Evolutionary conservation across 1,284 basidiomycete genomes (phyloP), one percentile per base, ranked within the genome.

Genomic region (Pseudozyma sp.): DNA sequence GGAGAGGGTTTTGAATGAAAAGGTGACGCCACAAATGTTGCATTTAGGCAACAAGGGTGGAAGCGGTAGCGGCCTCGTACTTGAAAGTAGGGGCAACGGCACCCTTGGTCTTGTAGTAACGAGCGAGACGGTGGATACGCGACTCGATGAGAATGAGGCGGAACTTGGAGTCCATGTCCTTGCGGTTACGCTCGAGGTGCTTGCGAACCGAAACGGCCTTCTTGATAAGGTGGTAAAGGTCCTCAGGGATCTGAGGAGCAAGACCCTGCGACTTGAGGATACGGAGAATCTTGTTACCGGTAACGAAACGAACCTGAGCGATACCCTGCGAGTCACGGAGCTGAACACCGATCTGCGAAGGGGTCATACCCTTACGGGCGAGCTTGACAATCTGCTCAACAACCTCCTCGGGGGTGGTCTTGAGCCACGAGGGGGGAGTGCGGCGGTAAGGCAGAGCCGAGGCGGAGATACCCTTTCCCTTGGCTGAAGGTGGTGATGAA

Each of bases 171-270:
- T 89, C 94, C 72, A 76, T 74, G 68, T 77, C 96, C 88, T 95
- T 97, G 86, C 96, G 92, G 93, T 97, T 98, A 84, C 91, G 90
- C 88, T 97, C 94, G 83, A 99, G 91, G 88, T 98, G 96, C 90
- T 98, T 98, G 88, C 96, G 94, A 86, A 99, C 94, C 81, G 93
- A 90, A 86, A 98, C 95, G 86, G 96, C 96, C 91, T 98, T 98
- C 92, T 98, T 98, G 90, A 98, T 92, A 87, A 97, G 92, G 91
- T 95, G 92, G 92, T 94, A 97, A 72, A 98, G 92, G 90, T 98
- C 96, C 91, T 99, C 96, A 83, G 96, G 96, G 89, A 98, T 94
- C 88, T 92, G 90, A 85, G 95, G 95, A 86, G 92, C 95, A 88
- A 98, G 93, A 88, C 94, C 94, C 85, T 94, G 90, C 79, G 92